These are phyloP conservation scores for Coniochaeta prunicola DNA, from an alignment of 2,329 filamentous ascomycete genomes.

Conservation along the genomic window DNA sequence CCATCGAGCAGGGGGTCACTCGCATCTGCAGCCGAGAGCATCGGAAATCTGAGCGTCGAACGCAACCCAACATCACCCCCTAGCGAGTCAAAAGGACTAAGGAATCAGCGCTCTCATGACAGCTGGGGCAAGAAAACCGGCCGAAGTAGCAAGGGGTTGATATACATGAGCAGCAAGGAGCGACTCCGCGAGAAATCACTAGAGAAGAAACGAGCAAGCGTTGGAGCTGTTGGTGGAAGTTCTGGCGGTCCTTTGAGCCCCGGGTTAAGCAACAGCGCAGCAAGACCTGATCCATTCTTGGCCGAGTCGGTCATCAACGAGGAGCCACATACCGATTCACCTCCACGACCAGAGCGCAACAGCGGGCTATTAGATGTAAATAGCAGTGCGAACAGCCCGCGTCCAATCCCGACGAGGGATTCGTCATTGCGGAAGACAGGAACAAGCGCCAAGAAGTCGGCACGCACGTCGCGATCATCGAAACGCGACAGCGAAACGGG, in stretches of 20 bases:
- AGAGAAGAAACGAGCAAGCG: slow-evolving; percentile 50
- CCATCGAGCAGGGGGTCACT: slow-evolving; percentile 53
- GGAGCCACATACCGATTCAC: slow-evolving; percentile 34
- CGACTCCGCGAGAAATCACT: slow-evolving; percentile 54
- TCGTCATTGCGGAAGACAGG: slow-evolving; percentile 59
- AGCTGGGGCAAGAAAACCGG: slow-evolving; percentile 54
- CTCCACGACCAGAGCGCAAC: slow-evolving; percentile 9
- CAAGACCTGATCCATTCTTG: slow-evolving; percentile 40
- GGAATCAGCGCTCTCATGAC: slow-evolving; percentile 47
- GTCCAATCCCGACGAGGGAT: slow-evolving; percentile 57
- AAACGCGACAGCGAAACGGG: slow-evolving; percentile 38
- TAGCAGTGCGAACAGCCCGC: slow-evolving; percentile 27
- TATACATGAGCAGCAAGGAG: slow-evolving; percentile 70
- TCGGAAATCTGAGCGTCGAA: slow-evolving; percentile 59
- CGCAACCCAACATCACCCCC: slow-evolving; percentile 37
- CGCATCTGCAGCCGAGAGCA: slow-evolving; percentile 51
- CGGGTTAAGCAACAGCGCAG: slow-evolving; percentile 20
- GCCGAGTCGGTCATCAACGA: slow-evolving; percentile 49
- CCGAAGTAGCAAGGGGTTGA: slow-evolving; percentile 50
- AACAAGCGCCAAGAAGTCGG: slow-evolving; percentile 43
- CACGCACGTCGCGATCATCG: slow-evolving; percentile 37
- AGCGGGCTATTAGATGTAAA: slow-evolving; percentile 21
- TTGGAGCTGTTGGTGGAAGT: slow-evolving; percentile 30
- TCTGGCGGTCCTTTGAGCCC: slow-evolving; percentile 26
- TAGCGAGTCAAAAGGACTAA: slow-evolving; percentile 41